Base-by-base conservation (phyloP, 2,329 filamentous ascomycete genomes). In the Metarhizium brunneum region DNA sequence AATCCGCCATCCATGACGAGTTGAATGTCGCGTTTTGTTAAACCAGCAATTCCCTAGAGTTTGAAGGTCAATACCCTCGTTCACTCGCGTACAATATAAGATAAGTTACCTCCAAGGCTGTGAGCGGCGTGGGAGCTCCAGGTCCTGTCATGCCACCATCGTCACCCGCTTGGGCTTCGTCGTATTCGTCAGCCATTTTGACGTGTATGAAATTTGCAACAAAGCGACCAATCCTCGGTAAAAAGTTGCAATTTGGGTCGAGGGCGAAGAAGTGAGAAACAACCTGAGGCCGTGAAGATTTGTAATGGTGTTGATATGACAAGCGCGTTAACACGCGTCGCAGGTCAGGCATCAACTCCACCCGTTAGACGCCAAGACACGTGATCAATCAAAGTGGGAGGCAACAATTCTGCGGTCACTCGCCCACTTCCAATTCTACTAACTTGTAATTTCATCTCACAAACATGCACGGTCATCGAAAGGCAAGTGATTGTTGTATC, bases 11-110 rank as follows among this genome's bases (percentile, higher is more conserved):
- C 92, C 18, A 95, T 78, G 25, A 99, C 84, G 43, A 96, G 78
- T 68, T 96, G 94, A 63, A 97, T 95, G 68, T 99, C 94, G 66
- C 95, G 85, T 63, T 92, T 92, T n/a, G 92, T 96, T 62, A 97
- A 75, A 14, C 92, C 92, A 49, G 88, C 85, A 58, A 96, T 77
- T 35, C 92, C 92, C 91, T 96, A 48, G 42, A 30, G 25, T 30
- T 30, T 13, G 3, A 48, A 48, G 11, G 25, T 48, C 25, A 48
- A 11, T 16, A 11, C n/a, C 10, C 20, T 5, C 13, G 20, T 30
- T 16, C 2, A 13, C 2, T 30, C 10, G 10, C 25, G 45, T 14
- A 30, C 6, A 16, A 13, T 2, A 30, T 20, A n/a, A 14, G 10
- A n/a, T 7, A 8, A 20, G n/a, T 59, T 78, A 95, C 92, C 81